These are phyloP conservation scores for Diplodia corticola DNA, from an alignment of 2,329 filamentous ascomycete genomes.

Conservation along the genomic window DNA sequence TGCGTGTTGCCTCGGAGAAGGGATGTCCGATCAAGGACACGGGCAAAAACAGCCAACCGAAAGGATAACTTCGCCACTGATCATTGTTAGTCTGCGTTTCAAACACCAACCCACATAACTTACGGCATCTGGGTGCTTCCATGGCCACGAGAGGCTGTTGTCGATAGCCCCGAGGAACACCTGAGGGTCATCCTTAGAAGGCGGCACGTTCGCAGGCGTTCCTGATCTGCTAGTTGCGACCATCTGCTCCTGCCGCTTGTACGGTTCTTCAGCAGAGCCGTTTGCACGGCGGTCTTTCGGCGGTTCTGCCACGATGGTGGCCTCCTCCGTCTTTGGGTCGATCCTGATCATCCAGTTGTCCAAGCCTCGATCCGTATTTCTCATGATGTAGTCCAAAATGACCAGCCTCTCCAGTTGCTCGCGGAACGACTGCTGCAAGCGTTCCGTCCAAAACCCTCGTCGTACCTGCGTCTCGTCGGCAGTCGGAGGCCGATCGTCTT, in stretches of 20 bases:
- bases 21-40: conserved; percentile 95
- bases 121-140: conserved; percentile 94
- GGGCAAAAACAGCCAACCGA: conserved; percentile 96
- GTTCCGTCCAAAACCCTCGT: conserved; percentile 80
- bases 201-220: conserved; percentile 54
- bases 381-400: conserved; percentile 98
- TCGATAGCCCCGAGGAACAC: conserved; percentile 91
- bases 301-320: conserved; percentile 83
- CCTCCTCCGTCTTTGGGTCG: conserved; percentile 78
- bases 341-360: conserved; percentile 99
- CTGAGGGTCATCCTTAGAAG: conserved; percentile 48
- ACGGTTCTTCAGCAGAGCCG: conserved; percentile 56
- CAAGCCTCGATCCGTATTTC: conserved; percentile 92
- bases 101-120: conserved; percentile 44
- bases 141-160: conserved; percentile 97
- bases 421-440: conserved; percentile 84
- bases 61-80: conserved; percentile 83
- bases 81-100: conserved; percentile 29
- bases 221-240: conserved; percentile 62
- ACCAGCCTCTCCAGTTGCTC: conserved; percentile 97
- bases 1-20: conserved; percentile 88
- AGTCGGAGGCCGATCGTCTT: conserved; percentile 50
- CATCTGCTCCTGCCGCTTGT: conserved; percentile 82
- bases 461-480: conserved; percentile 41
- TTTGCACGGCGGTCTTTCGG: conserved; percentile 58